A percentile compares a stretch with the other conserved stretches of the same genome.
phyloP scores from a whole-genome alignment of 2,329 filamentous ascomycete species.

The Magnaporthiopsis rhizophila region DNA sequence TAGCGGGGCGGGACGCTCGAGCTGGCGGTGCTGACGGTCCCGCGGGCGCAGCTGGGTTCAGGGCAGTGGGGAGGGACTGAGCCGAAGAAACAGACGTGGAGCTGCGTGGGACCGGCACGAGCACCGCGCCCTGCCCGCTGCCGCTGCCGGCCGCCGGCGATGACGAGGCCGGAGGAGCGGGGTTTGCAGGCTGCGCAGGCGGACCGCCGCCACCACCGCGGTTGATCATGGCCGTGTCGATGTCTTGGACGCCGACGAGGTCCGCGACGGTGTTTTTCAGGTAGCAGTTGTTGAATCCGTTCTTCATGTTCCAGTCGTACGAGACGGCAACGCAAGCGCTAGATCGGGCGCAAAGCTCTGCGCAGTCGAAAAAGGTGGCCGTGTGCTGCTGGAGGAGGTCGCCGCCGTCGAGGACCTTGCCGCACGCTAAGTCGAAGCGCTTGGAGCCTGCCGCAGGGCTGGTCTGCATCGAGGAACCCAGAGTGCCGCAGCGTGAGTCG shows the following conservation, averaged over 20 bases:
- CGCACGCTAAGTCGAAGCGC: conserved; percentile 18
- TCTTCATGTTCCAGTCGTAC: conserved; percentile 17
- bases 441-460: conserved; percentile 9
- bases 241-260: conserved; percentile 4
- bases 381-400: conserved; percentile 21
- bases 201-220: conserved; percentile 4
- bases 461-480: conserved; percentile 11
- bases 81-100: too few species aligned
- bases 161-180: conserved; percentile 2
- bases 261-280: conserved; percentile 15
- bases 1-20: conserved; percentile 17
- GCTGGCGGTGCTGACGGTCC: conserved; percentile 37
- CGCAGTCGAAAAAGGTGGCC: conserved; percentile 20
- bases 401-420: conserved; percentile 19
- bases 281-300: conserved; percentile 25
- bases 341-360: conserved; percentile 19
- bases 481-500: conserved; percentile 19
- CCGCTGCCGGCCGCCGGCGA: not conserved
- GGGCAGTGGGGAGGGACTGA: not conserved
- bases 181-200: too few species aligned
- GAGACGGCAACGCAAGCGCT: conserved; percentile 19
- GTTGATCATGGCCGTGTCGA: conserved; percentile 10
- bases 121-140: not conserved
- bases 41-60: not conserved
- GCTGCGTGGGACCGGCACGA: not conserved